These are phyloP conservation scores for Giardia muris DNA, from an alignment of 208 protist genomes.

Conservation along the genomic window DNA sequence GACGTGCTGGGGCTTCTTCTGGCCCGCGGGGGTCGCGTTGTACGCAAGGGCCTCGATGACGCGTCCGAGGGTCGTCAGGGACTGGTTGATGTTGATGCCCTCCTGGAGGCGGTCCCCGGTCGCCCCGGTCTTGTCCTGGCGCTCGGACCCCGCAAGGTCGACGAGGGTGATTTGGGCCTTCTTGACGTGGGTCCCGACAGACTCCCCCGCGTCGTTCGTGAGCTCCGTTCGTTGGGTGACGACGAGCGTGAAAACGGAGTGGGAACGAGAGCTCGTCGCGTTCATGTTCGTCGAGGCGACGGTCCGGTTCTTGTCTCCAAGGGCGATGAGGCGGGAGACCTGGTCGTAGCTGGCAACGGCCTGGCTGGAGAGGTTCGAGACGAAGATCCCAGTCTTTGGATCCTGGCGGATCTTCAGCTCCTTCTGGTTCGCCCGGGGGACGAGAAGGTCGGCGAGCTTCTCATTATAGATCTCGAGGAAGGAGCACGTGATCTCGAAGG, in stretches of 20 bases:
- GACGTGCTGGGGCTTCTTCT: constrained; percentile 32
- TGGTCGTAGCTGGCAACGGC: neutral
- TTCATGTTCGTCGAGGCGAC: constrained; percentile 26
- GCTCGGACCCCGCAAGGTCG: constrained; percentile 51
- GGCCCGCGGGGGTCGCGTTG: neutral
- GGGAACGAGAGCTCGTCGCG: constrained; percentile 27
- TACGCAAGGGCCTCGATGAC: constrained; percentile 39
- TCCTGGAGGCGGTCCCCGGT: constrained; percentile 40
- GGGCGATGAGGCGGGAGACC: neutral
- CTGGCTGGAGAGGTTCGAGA: neutral
- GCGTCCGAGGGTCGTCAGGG: constrained; percentile 41
- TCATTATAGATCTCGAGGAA: constrained; percentile 48
- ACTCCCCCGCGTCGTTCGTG: neutral
- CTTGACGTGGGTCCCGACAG: neutral
- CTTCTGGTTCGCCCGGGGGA: too few species aligned
- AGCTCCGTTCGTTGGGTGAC: neutral
- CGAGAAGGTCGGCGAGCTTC: constrained; percentile 35
- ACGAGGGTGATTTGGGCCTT: constrained; percentile 44
- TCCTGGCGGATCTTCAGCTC: neutral
- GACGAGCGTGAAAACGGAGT: constrained; percentile 36
- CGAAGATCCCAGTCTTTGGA: neutral
- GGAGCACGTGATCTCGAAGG: neutral
- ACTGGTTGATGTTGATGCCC: constrained; percentile 47
- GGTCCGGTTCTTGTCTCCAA: neutral
- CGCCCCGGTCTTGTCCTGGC: constrained; percentile 45